Conservation (phyloP, 345 rosid species). For the Lepidium sativum region DNA sequence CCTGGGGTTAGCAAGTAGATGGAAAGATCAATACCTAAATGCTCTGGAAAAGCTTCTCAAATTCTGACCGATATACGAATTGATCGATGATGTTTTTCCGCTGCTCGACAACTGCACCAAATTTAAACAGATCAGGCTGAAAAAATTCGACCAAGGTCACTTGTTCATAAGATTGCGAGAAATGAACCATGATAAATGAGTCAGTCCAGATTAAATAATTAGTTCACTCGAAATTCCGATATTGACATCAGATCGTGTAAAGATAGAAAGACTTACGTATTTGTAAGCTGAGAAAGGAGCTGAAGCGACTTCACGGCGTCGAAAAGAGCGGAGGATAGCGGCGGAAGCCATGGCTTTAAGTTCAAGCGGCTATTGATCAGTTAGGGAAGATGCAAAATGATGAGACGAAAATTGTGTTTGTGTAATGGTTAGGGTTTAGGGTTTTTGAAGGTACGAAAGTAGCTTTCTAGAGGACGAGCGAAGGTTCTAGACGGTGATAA, state of each 20-base stretch:
- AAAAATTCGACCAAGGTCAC: neutral
- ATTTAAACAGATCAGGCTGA: neutral
- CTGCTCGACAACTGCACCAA: conserved; percentile 43
- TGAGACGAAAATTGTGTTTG: neutral
- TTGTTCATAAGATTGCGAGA: neutral
- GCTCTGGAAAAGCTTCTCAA: conserved; percentile 53
- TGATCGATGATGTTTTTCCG: conserved; percentile 40
- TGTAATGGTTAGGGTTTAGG: conserved; percentile 30
- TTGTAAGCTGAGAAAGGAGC: conserved; percentile 52
- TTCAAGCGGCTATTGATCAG: neutral
- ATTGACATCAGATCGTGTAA: neutral
- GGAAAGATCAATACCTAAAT: conserved; percentile 52
- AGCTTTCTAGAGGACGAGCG: conserved; percentile 7
- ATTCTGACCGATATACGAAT: conserved; percentile 34
- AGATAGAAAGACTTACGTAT: conserved; percentile 37
- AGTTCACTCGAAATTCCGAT: neutral
- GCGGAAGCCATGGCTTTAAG: conserved; percentile 48
- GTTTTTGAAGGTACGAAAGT: conserved; percentile 23
- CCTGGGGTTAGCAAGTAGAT: neutral
- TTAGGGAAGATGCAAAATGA: neutral
- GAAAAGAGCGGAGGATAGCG: conserved; percentile 55
- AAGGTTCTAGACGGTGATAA: conserved; percentile 30
- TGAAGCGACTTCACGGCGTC: conserved; percentile 61
- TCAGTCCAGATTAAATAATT: neutral
- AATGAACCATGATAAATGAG: neutral